Conservation (phyloP, 306 rosid genomes). For the Fragaria nilgerrensis region DNA sequence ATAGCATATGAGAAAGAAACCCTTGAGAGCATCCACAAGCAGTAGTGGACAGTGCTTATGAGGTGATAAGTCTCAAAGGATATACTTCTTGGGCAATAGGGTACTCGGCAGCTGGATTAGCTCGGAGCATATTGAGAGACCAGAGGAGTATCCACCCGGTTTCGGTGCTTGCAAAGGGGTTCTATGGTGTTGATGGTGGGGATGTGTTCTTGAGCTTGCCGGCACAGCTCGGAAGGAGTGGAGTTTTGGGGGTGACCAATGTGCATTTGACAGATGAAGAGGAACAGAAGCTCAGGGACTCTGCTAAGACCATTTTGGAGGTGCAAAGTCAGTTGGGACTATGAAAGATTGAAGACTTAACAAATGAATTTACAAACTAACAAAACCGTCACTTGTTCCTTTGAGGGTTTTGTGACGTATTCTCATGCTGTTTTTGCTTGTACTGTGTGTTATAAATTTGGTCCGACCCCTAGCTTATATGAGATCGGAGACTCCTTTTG, state of each 20-base stretch:
- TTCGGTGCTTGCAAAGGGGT: constrained; percentile 71
- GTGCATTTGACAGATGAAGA: constrained; percentile 69
- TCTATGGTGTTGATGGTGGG: constrained; percentile 61
- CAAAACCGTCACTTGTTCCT: background rate
- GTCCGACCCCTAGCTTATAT: background rate
- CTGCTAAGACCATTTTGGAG: constrained; percentile 60
- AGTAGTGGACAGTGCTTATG: constrained; percentile 67
- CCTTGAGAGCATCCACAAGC: constrained; percentile 67
- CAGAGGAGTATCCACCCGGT: constrained; percentile 87
- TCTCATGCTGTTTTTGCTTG: background rate
- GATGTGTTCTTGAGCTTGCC: constrained; percentile 88
- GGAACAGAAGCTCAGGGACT: constrained; percentile 49
- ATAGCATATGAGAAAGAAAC: constrained; percentile 69
- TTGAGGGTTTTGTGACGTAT: background rate
- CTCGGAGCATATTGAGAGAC: constrained; percentile 57
- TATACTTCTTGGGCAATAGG: constrained; percentile 98
- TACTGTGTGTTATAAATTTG: background rate
- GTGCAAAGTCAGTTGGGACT: constrained; percentile 62
- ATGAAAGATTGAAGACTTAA: constrained; percentile 28
- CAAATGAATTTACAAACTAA: background rate
- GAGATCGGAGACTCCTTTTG: background rate
- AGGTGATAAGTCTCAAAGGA: constrained; percentile 80
- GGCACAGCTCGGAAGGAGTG: constrained; percentile 71
- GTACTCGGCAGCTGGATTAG: constrained; percentile 71
- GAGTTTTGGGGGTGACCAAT: constrained; percentile 72